Base-by-base conservation (phyloP, 2,329 filamentous ascomycete species). In the Tolypocladium tropicale region DNA sequence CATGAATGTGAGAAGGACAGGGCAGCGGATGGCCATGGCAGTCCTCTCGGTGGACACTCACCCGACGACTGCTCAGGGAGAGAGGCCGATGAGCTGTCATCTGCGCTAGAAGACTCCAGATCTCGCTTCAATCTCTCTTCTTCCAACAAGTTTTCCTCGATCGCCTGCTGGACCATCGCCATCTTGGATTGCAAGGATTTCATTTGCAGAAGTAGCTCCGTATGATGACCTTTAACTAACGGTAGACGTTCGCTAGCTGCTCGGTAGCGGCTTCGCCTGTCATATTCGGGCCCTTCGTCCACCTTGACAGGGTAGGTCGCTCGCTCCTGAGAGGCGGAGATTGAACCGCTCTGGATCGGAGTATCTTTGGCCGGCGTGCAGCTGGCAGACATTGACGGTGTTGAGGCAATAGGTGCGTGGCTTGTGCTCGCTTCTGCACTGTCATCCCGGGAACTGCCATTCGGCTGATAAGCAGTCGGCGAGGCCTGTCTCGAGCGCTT, bases 111-210 rank as follows among this genome's bases (percentile, higher is more conserved):
- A 33, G 48, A 54, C 32, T 57, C 56, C 21, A 62, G 57, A 33
- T 74, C 67, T 53, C 62, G 61, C 46, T 64, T 64, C 14, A 74
- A 61, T 16, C 60, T 64, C 53, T 71, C 60, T 57, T 71, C 70
- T 53, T 72, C 70, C 6, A 62, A 60, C 50, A 68, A 58, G 30
- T 70, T 71, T n/a, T 68, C 65, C 30, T 71, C 68, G 16, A 79
- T 71, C 57, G 82, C 80, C 28, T 72, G 72, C 63, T 81, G 71
- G 37, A 83, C 72, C 21, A 70, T 73, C 23, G 70, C 69, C 25
- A 78, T 70, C 63, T 81, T 74, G 5, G 75, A 73, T 57, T 77
- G 71, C 37, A 81, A 62, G 23, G 71, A 66, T 55, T 73, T 72
- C 21, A 83, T 63, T 57, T 74, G 77, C n/a, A 73, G 69, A 56